Percentiles rank a stretch among this genome's conserved stretches.
Conservation (phyloP, 2,329 filamentous ascomycete species). For the Xylariaceae sp. region DNA sequence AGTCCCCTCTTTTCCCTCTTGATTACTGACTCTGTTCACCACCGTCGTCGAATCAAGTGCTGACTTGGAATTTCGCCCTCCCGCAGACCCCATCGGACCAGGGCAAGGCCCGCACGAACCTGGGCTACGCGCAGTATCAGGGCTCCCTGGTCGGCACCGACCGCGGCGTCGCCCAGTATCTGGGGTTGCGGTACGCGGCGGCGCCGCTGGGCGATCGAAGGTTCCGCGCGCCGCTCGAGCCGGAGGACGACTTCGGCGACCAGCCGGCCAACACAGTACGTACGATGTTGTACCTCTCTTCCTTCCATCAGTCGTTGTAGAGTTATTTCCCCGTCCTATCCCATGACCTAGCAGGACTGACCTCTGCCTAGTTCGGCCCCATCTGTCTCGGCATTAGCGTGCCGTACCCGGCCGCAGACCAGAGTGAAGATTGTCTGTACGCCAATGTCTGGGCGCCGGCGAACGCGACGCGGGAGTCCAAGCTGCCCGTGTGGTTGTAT, state of each 20-base stretch:
- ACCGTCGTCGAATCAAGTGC: not conserved
- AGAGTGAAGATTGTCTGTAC: constrained; percentile 49
- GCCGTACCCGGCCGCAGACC: constrained; percentile 33
- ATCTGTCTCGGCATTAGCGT: constrained; percentile 47
- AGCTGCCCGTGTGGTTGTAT: constrained; percentile 57
- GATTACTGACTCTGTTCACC: not conserved
- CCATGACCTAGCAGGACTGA: constrained; percentile 2
- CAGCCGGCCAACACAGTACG: constrained; percentile 42
- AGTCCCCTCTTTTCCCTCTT: not conserved
- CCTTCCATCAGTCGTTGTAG: not conserved
- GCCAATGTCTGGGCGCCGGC: constrained; percentile 49
- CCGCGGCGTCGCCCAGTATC: constrained; percentile 47
- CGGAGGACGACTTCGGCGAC: constrained; percentile 35
- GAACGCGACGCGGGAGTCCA: constrained; percentile 42
- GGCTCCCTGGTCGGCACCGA: constrained; percentile 40
- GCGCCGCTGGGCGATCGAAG: constrained; percentile 54
- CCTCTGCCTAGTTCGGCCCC: constrained; percentile 44
- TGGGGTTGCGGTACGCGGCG: constrained; percentile 55
- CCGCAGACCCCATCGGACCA: constrained; percentile 20
- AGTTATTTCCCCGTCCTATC: not conserved
- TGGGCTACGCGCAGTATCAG: constrained; percentile 50
- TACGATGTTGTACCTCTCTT: not conserved
- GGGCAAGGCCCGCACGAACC: constrained; percentile 37
- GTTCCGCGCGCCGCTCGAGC: constrained; percentile 53
- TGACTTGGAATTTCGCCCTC: not conserved